Base-by-base conservation (phyloP, 805 yeast genomes). In the Yarrowia phangngaensis region DNA sequence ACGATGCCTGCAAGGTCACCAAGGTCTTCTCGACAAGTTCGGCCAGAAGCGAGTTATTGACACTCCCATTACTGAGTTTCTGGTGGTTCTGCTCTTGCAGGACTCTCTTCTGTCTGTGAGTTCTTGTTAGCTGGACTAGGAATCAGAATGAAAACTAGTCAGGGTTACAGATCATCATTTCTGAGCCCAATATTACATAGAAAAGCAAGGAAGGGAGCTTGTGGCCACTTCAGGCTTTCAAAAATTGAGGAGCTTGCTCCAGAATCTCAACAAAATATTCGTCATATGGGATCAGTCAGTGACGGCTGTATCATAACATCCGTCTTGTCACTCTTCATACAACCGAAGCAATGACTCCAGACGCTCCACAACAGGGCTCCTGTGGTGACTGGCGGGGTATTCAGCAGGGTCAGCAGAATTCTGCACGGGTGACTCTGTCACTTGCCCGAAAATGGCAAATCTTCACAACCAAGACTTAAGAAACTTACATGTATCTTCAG, bases 71-170 rank as follows among this genome's bases (percentile, higher is more conserved):
- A 90, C 98, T 50, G 98, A 92, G 73, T 88, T 57, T 82, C 94
- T 60, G 92, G 86, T 33, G 97, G 97, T 70, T 87, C 95, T 33
- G 90, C 96, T n/a, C 78, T 88, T 64, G 87, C 90, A 51, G 96
- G 96, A 45, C 79, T 92, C 65, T 87, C 86, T 71, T 98, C 98
- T 58, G 79, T 92, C 60, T 87, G 92, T 66, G 98, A 92, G 73
- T 92, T 92, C 71, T 92, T 92, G n/a, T n/a, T n/a, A n/a, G n/a
- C n/a, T n/a, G n/a, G n/a, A n/a, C n/a, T n/a, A n/a, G n/a, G n/a
- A n/a, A 98, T 89, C 97, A 92, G 78, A 92, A 92, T 67, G 97
- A 98, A 62, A 90, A 92, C 97, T 98, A 92, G 75, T 84, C 97
- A 57, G 90, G 92, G 66, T 98, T 92, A 70, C 97, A 90, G 60